Conservation (phyloP, 345 rosid genomes). For the Brassica cretica region DNA sequence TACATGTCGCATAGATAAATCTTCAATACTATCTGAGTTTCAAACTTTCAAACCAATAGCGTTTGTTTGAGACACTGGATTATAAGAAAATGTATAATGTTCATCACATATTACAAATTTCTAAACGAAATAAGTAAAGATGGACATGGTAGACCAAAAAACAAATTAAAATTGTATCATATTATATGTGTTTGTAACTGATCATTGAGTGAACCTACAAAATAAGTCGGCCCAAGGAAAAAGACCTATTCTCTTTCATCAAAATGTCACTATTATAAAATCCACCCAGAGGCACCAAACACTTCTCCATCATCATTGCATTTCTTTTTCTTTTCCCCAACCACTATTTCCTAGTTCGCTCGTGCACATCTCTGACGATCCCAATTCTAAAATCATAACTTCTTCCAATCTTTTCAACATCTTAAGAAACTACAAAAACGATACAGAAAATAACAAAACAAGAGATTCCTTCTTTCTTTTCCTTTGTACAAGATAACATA, state of each 20-base stretch:
- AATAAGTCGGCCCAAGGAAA: conserved; percentile 24
- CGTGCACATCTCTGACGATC: conserved; percentile 40
- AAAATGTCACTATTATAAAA: conserved; percentile 44
- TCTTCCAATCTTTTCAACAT: conserved; percentile 8
- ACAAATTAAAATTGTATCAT: conserved; percentile 8
- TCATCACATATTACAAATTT: conserved; percentile 8
- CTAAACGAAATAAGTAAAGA: conserved; percentile 21
- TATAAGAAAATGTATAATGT: background rate
- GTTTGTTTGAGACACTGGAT: background rate
- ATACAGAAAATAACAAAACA: background rate
- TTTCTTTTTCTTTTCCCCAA: conserved; percentile 25
- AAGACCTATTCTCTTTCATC: conserved; percentile 31
- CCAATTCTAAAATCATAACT: conserved; percentile 29
- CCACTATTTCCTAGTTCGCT: conserved; percentile 45
- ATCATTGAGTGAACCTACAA: conserved; percentile 28
- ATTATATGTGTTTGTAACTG: conserved; percentile 21
- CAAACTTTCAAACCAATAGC: background rate
- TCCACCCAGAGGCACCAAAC: conserved; percentile 37
- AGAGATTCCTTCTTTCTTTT: conserved; percentile 14
- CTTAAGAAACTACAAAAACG: background rate
- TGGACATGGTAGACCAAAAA: conserved; percentile 33
- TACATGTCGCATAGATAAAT: background rate
- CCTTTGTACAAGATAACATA: background rate
- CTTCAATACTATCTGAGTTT: background rate
- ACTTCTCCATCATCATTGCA: conserved; percentile 38